These are phyloP conservation scores for Vaccinium myrtillus DNA, from an alignment of 148 eudicot genomes.

Conservation along the genomic window DNA sequence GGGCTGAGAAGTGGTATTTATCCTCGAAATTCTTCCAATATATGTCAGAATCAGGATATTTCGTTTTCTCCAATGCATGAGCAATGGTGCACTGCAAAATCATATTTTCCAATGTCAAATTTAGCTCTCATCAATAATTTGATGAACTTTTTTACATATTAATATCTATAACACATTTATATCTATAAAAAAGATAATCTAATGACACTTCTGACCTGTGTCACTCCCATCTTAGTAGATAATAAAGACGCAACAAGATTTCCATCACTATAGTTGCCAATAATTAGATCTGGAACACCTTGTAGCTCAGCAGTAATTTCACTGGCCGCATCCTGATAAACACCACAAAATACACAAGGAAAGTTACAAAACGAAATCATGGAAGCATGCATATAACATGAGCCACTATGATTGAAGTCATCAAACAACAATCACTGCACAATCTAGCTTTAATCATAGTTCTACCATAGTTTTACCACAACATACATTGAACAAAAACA, in stretches of 20 bases:
- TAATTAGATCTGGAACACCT: slow-evolving; percentile 83
- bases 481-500: neutral
- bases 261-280: slow-evolving; percentile 98
- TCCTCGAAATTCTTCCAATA: slow-evolving; percentile 89
- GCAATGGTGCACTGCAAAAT: slow-evolving; percentile 85
- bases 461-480: neutral
- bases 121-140: slow-evolving; percentile 3
- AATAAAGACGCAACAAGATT: slow-evolving; percentile 90
- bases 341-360: neutral
- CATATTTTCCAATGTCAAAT: slow-evolving; percentile 2
- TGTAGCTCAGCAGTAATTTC: slow-evolving; percentile 88
- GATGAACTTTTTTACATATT: neutral
- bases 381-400: neutral
- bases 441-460: neutral
- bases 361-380: slow-evolving; percentile 2
- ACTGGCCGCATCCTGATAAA: slow-evolving; percentile 74
- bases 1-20: slow-evolving; percentile 93
- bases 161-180: neutral
- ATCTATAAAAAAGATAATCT: neutral
- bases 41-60: slow-evolving; percentile 96
- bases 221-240: slow-evolving; percentile 84
- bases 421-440: neutral
- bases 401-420: neutral
- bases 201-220: slow-evolving; percentile 56
- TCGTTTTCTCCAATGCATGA: slow-evolving; percentile 97